Base-by-base conservation (phyloP, 371 early-diverging fungal species). In the Rhizopus sp. region DNA sequence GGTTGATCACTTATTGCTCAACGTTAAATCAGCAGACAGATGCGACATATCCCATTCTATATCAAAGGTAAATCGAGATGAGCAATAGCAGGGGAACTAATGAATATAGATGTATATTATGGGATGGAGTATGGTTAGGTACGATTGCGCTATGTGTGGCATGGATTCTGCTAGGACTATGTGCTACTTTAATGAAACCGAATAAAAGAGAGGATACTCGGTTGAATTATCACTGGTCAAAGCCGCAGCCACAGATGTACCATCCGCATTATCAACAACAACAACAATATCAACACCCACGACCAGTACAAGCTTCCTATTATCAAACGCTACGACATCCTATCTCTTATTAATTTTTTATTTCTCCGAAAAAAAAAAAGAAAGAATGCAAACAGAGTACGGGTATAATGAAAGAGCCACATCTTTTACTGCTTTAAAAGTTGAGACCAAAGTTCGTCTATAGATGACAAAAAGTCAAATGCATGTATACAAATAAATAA, bases 1-100 rank as follows among this genome's bases (percentile, higher is more conserved):
- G 77, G 8, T 73, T 70, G 23, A 62, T 72, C 30, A 53, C 57
- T 1, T 67, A 63, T 41, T 73, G 77, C 47, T 32, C 23, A 10
- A 5, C 49, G 38, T 38, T 71, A 9, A 62, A 71, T 54, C 38
- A 48, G 46, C 53, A 56, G 6, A 47, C 58, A 34, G 75, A 75
- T 42, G 54, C 42, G 5, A 57, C 60, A 8, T 73, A 71, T 50
- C 77, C 73, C 0, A 8, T 73, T 15, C 52, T 77, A 8, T 73
- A 67, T 48, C 70, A 70, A 39, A 66, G 77, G 77, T 73, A 65
- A 3, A 42, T 23, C 23, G 23, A 23, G 23, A 23, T 1, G 23
- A 23, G 23, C 23, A 23, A 23, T 23, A 23, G 2, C 23, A 23
- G 23, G 2, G 23, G 23, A 23, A 2, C 23, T 23, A 23, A 23